These are phyloP conservation scores for Globisporangium parvum DNA, from an alignment of 352 stramenopile species.

Conservation along the genomic window DNA sequence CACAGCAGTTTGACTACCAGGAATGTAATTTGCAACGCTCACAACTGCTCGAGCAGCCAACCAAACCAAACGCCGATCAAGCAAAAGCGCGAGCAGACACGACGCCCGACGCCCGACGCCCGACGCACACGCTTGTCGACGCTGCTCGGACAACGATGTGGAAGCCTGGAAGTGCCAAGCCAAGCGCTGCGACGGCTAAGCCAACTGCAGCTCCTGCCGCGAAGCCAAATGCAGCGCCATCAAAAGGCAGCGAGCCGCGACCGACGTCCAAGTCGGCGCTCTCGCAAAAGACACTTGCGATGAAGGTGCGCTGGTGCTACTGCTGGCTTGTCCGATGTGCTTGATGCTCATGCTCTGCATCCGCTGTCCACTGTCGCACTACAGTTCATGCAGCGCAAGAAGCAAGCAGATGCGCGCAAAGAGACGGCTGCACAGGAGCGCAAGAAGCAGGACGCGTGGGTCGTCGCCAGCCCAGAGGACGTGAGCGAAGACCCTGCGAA, in stretches of 20 bases:
- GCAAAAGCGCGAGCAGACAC: neutral
- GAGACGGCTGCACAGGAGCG: conserved; percentile 42
- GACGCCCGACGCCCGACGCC: neutral
- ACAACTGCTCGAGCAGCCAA: too few relatives aligned
- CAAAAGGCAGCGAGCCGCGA: conserved; percentile 11
- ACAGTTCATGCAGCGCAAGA: conserved; percentile 87
- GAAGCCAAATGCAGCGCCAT: conserved; percentile 10
- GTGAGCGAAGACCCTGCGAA: conserved; percentile 19
- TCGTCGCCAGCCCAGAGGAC: conserved; percentile 22
- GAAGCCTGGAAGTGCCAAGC: conserved; percentile 19
- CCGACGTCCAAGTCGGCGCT: conserved; percentile 41
- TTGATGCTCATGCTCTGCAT: too few relatives aligned
- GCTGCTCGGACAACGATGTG: too few relatives aligned
- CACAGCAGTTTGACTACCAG: too few relatives aligned
- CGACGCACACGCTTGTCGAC: neutral
- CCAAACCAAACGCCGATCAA: too few relatives aligned
- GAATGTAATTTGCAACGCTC: too few relatives aligned
- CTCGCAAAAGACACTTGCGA: conserved; percentile 81
- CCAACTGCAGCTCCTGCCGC: neutral
- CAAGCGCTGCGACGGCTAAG: neutral
- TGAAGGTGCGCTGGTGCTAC: conserved; percentile 46
- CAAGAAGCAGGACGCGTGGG: conserved; percentile 60
- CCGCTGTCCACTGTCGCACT: neutral
- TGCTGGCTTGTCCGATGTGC: too few relatives aligned
- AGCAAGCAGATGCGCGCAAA: conserved; percentile 48